These are phyloP conservation scores for Ceratopteris richardii DNA, from an alignment of 75 land plant species.

Conservation along the genomic window DNA sequence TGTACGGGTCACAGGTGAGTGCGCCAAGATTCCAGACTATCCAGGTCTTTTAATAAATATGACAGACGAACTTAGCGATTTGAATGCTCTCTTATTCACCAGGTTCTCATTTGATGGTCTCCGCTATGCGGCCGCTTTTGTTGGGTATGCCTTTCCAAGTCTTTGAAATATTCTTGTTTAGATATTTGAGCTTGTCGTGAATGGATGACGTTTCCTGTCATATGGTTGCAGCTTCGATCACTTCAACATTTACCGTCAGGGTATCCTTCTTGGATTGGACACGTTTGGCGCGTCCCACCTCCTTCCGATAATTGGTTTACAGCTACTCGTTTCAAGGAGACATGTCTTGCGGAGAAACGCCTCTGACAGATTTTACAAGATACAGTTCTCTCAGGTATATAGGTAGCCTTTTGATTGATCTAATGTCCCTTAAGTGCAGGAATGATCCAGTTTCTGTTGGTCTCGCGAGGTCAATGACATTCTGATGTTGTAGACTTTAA, in stretches of 20 bases:
- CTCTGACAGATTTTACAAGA: neutral
- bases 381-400: constrained; percentile 2
- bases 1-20: constrained; percentile 80
- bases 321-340: constrained; percentile 39
- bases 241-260: constrained; percentile 76
- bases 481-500: neutral
- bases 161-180: constrained; percentile 4
- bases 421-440: too few species aligned
- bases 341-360: neutral
- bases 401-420: too few species aligned
- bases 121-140: constrained; percentile 85
- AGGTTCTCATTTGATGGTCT: constrained; percentile 99
- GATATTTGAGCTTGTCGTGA: too few species aligned
- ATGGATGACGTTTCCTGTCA: too few species aligned
- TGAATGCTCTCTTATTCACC: neutral
- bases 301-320: constrained; percentile 70
- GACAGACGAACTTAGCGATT: too few species aligned
- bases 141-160: constrained; percentile 48
- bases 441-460: too few species aligned
- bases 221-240: constrained; percentile 69
- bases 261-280: constrained; percentile 73
- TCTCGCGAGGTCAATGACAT: neutral
- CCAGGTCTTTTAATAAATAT: too few species aligned
- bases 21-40: neutral
- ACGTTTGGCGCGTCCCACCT: constrained; percentile 91